Base-by-base conservation (phyloP, 306 rosid genomes). In the Quercus robur region DNA sequence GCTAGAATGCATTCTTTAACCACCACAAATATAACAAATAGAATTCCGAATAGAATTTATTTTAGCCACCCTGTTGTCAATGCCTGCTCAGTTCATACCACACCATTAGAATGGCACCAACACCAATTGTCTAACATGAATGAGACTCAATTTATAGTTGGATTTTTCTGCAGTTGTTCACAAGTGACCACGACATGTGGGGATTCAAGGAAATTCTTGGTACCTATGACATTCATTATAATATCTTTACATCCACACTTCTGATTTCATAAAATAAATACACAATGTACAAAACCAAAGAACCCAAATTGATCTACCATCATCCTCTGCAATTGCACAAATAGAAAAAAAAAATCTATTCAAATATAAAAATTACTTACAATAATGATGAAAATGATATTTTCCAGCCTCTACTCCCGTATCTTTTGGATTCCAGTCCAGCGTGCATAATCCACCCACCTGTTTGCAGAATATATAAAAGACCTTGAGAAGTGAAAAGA, bases 371-470 rank as follows among this genome's bases (percentile, higher is more conserved):
- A 10, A 59, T 30, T 14, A 52, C 68, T 68, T 57, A 21, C 56
- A 30, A 52, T 23, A 72, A 75, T 18, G 19, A 33, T 33, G 33
- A 8, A 20, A 52, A 3, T 14, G 0, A 14, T 61, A 33, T 51
- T 26, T 46, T 72, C 56, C 18, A 35, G 49, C 23, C 54, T 1
- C 56, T 61, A 75, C 59, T 64, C 86, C 20, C 90, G 67, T 80
- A 70, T 71, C 82, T 85, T 92, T 78, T 92, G 98, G 68, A 94
- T 87, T 72, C 94, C 98, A 46, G 84, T 85, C 97, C 96, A 89
- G 56, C 97, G 85, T 12, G 93, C 97, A 80, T 87, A 94, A 83
- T 92, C 97, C 31, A 94, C 94, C 98, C 98, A 92, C 93, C 97
- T 94, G 77, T n/a, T 46, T 41, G 77, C 23, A 80, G 6, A 62